These are phyloP conservation scores for Hypoxylon fuscum DNA, from an alignment of 495 filamentous ascomycete species.

Conservation along the genomic window DNA sequence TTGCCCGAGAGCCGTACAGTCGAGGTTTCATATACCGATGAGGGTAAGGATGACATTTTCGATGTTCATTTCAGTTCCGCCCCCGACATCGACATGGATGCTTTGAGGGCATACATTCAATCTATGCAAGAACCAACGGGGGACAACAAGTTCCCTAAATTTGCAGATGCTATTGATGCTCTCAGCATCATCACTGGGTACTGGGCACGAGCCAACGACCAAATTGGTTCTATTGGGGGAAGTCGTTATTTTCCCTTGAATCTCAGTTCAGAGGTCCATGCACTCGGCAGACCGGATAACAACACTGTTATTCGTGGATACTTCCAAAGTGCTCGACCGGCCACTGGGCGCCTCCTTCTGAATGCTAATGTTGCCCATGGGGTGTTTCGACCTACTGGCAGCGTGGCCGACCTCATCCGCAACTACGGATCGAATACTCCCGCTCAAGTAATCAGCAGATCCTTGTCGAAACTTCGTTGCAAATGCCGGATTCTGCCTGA, in stretches of 20 bases:
- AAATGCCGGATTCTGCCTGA: conserved; percentile 49
- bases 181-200: conserved; percentile 59
- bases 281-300: conserved; percentile 19
- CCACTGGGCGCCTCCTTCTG: conserved; percentile 69
- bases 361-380: conserved; percentile 66
- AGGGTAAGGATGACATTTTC: conserved; percentile 51
- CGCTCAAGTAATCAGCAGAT: conserved; percentile 42
- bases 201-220: conserved; percentile 44
- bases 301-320: conserved; percentile 67
- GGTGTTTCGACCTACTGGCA: conserved; percentile 50
- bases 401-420: conserved; percentile 37
- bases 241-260: conserved; percentile 56
- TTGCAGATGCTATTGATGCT: conserved; percentile 54
- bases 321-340: conserved; percentile 72
- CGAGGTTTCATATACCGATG: conserved; percentile 56
- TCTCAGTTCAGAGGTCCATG: conserved; percentile 31
- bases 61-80: conserved; percentile 56
- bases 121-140: conserved; percentile 51
- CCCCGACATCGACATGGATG: conserved; percentile 54
- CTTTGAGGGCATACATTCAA: conserved; percentile 62
- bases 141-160: conserved; percentile 52
- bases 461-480: conserved; percentile 59
- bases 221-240: conserved; percentile 47
- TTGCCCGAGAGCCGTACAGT: conserved; percentile 46
- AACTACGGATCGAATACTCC: conserved; percentile 3